These are phyloP conservation scores for Rhizopogon vesiculosus DNA, from an alignment of 768 basidiomycete species.

Conservation along the genomic window DNA sequence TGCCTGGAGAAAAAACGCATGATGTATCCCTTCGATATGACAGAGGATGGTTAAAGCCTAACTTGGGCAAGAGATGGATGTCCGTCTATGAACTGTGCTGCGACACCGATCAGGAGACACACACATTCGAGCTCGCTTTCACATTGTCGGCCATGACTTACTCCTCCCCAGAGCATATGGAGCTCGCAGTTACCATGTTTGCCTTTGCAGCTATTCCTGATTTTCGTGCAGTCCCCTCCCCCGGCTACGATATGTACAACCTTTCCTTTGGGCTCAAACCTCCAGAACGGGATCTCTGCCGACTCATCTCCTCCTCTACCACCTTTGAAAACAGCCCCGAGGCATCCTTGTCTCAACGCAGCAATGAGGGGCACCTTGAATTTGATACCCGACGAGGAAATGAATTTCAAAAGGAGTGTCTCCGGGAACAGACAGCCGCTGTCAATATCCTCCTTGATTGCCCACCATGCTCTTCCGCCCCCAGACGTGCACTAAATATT, in stretches of 20 bases:
- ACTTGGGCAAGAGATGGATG: slow-evolving; percentile 19
- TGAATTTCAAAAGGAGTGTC: not conserved
- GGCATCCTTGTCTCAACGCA: not conserved
- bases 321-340: slow-evolving; percentile 7
- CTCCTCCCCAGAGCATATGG: slow-evolving; percentile 6
- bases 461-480: slow-evolving; percentile 13
- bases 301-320: not conserved
- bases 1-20: not conserved
- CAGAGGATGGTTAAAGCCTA: slow-evolving; percentile 18
- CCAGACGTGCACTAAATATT: not conserved
- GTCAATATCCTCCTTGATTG: not conserved
- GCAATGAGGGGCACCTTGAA: not conserved
- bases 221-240: slow-evolving; percentile 6
- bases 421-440: not conserved
- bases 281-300: not conserved
- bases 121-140: slow-evolving; percentile 20
- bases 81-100: slow-evolving; percentile 20
- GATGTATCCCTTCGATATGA: slow-evolving; percentile 7
- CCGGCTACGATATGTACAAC: slow-evolving; percentile 1
- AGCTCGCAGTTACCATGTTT: slow-evolving; percentile 23
- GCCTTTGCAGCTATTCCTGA: slow-evolving; percentile 19
- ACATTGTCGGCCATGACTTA: slow-evolving; percentile 27
- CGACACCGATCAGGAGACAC: not conserved
- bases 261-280: slow-evolving; percentile 8
- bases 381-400: not conserved